phyloP scores from a whole-genome alignment of 2,329 filamentous ascomycete species.

The Verruconis gallopava region DNA sequence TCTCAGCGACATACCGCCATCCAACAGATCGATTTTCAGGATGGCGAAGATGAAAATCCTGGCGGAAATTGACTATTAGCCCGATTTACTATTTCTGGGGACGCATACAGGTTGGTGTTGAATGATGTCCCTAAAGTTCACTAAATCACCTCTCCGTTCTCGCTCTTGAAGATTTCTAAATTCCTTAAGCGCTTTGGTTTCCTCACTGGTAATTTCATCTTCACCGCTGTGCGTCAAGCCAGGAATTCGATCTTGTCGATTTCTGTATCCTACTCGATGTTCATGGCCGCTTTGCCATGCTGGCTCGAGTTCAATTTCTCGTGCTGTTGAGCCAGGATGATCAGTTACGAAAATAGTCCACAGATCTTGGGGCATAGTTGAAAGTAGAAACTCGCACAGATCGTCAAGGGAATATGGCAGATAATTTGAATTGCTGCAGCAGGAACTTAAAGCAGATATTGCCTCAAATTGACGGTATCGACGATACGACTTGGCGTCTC shows the following conservation, averaged over 20 bases:
- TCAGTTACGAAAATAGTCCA: conserved; percentile 19
- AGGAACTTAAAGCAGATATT: background rate
- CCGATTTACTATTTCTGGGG: background rate
- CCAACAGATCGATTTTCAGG: conserved; percentile 32
- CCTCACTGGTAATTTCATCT: conserved; percentile 18
- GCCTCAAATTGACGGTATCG: conserved; percentile 1
- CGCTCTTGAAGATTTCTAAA: conserved; percentile 17
- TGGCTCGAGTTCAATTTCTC: conserved; percentile 31
- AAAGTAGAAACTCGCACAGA: background rate
- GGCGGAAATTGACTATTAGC: background rate
- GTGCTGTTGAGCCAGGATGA: conserved; percentile 27
- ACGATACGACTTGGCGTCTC: background rate
- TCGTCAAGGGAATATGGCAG: background rate
- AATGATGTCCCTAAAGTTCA: conserved; percentile 29
- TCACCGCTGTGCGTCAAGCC: conserved; percentile 24
- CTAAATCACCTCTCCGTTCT: conserved; percentile 19
- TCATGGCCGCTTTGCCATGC: conserved; percentile 27
- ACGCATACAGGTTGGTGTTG: conserved; percentile 13
- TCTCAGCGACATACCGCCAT: conserved; percentile 38
- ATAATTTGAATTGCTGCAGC: background rate
- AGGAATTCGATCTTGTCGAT: conserved; percentile 24
- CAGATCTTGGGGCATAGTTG: conserved; percentile 10
- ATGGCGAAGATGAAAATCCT: conserved; percentile 32
- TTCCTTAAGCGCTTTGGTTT: conserved; percentile 18
- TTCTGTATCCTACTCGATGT: conserved; percentile 29